Base-by-base conservation (phyloP, 140 eudicot species). In the Flaveria floridana region DNA sequence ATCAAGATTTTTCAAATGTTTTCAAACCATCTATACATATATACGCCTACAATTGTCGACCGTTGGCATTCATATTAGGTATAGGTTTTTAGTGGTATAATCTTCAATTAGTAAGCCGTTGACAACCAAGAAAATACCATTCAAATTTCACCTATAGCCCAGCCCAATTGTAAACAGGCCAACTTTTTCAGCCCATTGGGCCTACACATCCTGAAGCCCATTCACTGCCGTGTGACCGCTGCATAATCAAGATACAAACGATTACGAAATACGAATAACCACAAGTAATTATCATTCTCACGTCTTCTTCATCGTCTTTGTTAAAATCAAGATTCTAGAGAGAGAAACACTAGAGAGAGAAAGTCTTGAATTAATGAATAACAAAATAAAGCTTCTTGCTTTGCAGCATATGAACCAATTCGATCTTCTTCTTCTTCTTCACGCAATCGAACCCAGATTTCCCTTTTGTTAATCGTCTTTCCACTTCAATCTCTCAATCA, bases 361-460 rank as follows among this genome's bases (percentile, higher is more conserved):
- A 30, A 78, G 23, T 34, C 12, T 56, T 44, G 12, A 44, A 7
- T 44, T 8, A 1, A 7, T 56, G 48, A 68, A 58, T 58, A 69
- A 74, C 56, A 34, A 52, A 25, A 41, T 61, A 79, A 79, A 73
- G 83, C 79, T 80, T 74, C 80, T 68, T 80, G 68, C 80, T 57
- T 80, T 80, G 67, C 66, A 26, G 39, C 7, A 58, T 6, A 59
- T 47, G 59, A 18, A 12, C 41, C 23, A 26, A 7, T 51, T 25
- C 19, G 15, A 47, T 8, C 3, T 48, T 14, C 55, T 11, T 13
- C 16, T 65, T 79, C 70, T 68, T 51, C 72, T 80, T 80, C 84
- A 80, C 84, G 84, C 84, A 80, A 80, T 74, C 84, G 65, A 72
- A 62, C 52, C 20, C 63, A 28, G 68, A 63, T 63, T 71, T 52